Evolutionary conservation across 2,329 filamentous ascomycete genomes (phyloP).

Genomic region (Cladobotryum protrusum): DNA sequence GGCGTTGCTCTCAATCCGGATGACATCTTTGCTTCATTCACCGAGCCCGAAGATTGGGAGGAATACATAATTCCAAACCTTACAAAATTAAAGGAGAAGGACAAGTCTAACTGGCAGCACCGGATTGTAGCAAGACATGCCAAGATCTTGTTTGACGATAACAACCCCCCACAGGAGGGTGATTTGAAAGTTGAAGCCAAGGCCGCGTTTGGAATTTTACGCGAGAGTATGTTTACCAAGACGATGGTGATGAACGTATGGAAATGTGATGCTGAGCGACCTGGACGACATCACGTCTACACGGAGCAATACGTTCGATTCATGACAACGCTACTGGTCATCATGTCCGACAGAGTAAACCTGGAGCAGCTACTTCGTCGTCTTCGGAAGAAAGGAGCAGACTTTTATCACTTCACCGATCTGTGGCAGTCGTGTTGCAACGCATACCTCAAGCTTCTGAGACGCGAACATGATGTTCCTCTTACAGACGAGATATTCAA

Average conservation of each 20-base stretch:
- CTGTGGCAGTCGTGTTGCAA: slow-evolving; percentile 53
- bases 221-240: slow-evolving; percentile 74
- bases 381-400: slow-evolving; percentile 73
- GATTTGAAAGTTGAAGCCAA: slow-evolving; percentile 56
- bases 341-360: slow-evolving; percentile 67
- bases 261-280: slow-evolving; percentile 80
- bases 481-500: slow-evolving; percentile 52
- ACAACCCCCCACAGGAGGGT: slow-evolving; percentile 31
- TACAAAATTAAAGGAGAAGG: slow-evolving; percentile 55
- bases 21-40: slow-evolving; percentile 30
- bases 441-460: slow-evolving; percentile 48
- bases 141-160: slow-evolving; percentile 46
- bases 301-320: slow-evolving; percentile 81
- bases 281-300: slow-evolving; percentile 87
- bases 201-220: slow-evolving; percentile 72
- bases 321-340: slow-evolving; percentile 67
- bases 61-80: slow-evolving; percentile 48
- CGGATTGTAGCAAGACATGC: slow-evolving; percentile 75
- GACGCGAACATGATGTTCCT: slow-evolving; percentile 41
- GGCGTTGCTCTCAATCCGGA: slow-evolving; percentile 31
- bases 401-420: slow-evolving; percentile 60
- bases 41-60: slow-evolving; percentile 53
- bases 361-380: slow-evolving; percentile 74
- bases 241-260: slow-evolving; percentile 93
- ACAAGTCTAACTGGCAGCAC: slow-evolving; percentile 95